Evolutionary conservation across 768 basidiomycete species (phyloP).

Genomic region (Mycena rebaudengoi): DNA sequence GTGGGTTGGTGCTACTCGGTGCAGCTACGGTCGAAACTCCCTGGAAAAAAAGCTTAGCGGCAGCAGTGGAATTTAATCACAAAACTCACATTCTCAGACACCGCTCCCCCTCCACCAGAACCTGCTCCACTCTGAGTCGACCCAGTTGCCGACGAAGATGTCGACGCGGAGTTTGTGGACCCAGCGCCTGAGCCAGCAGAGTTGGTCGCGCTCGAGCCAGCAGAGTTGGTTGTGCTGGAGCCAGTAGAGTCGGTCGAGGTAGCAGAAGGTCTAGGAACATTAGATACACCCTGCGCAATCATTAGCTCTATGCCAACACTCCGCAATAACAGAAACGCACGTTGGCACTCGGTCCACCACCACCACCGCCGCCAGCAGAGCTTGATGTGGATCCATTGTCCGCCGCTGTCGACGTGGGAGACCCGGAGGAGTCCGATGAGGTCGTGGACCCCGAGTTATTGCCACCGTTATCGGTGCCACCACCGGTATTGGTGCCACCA

Average conservation of each 20-base stretch:
- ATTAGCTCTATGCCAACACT: slow-evolving; percentile 17
- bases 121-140: slow-evolving; percentile 19
- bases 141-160: slow-evolving; percentile 27
- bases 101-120: slow-evolving; percentile 23
- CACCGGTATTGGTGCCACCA: too few species aligned
- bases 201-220: slow-evolving; percentile 15
- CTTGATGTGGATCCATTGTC: too few species aligned
- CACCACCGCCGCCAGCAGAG: slow-evolving; percentile 18
- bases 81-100: slow-evolving; percentile 29
- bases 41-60: not conserved
- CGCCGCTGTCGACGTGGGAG: too few species aligned
- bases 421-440: not conserved
- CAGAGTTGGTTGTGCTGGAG: slow-evolving; percentile 17
- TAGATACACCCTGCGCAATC: slow-evolving; percentile 16
- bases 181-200: too few species aligned
- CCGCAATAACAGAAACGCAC: slow-evolving; percentile 3
- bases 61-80: not conserved
- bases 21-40: slow-evolving; percentile 6
- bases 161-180: too few species aligned
- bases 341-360: not conserved
- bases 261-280: slow-evolving; percentile 31
- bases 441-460: too few species aligned
- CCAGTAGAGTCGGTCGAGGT: slow-evolving; percentile 28
- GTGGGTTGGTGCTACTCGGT: slow-evolving; percentile 27
- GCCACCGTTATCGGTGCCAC: too few species aligned